A percentile compares a stretch with the other conserved stretches of the same genome.
Evolutionary conservation across 2,329 filamentous ascomycete species (phyloP).

Genomic region (Arthrobotrys sinensis): DNA sequence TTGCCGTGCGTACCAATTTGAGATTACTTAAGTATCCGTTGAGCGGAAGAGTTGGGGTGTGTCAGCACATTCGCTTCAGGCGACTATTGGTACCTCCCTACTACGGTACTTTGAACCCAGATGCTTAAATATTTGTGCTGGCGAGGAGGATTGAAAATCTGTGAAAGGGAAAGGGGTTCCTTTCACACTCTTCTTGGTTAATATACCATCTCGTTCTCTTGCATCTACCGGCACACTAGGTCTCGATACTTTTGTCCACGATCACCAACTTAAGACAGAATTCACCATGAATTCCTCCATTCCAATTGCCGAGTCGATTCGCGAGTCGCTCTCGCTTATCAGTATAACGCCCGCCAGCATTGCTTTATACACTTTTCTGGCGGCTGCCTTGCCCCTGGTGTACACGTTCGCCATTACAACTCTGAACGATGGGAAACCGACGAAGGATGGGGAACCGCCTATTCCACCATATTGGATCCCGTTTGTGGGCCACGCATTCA

Average conservation of each 20-base stretch:
- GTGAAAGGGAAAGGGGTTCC: not conserved
- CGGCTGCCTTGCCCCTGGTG: conserved; percentile 32
- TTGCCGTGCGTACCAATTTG: conserved; percentile 5
- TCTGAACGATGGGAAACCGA: conserved; percentile 50
- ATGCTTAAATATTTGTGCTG: not conserved
- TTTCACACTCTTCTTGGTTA: not conserved
- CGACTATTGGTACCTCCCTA: conserved; percentile 2
- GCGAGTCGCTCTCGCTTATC: conserved; percentile 40
- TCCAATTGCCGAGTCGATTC: conserved; percentile 32
- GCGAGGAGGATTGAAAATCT: not conserved
- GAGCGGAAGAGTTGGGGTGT: not conserved
- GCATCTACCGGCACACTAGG: not conserved
- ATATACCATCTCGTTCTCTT: not conserved
- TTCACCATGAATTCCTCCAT: conserved; percentile 44
- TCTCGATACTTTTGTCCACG: not conserved
- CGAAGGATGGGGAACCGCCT: conserved; percentile 51
- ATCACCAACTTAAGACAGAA: not conserved
- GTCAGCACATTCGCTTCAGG: conserved; percentile 12
- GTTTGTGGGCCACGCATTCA: conserved; percentile 43
- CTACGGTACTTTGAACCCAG: not conserved
- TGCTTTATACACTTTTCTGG: conserved; percentile 48
- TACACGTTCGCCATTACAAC: conserved; percentile 43
- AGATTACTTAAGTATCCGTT: conserved; percentile 4
- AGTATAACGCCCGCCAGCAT: conserved; percentile 30
- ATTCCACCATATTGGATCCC: conserved; percentile 54